Base-by-base conservation (phyloP, 208 protist genomes). In the Porcisia hertigi region DNA sequence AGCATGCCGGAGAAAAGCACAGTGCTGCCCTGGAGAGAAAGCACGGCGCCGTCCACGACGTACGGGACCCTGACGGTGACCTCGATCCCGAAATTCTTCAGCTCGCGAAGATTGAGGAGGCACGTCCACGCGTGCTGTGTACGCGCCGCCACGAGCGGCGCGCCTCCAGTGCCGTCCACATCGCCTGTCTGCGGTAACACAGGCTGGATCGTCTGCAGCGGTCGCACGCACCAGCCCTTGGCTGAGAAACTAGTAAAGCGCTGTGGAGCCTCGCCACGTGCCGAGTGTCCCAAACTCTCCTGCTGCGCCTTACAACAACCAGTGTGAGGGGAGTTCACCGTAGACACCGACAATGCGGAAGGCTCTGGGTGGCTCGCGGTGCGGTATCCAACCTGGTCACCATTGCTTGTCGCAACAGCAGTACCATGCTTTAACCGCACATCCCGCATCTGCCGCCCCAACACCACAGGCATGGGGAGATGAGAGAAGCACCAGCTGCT, bases 211-310 rank as follows among this genome's bases (percentile, higher is more conserved):
- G 39, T 64, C 30, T 76, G 83, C 69, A 92, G 55, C 1, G 84
- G 86, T 18, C 85, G 82, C 59, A 92, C 88, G 59, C 90, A 94
- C 88, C 88, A 92, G 36, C 84, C 82, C 30, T 77, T 77, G 45
- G 74, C 65, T 23, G 79, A 36, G 36, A 73, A 73, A 16, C 72
- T 69, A 25, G 45, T 41, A 12, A 65, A 47, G 16, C 23, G 49
- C 14, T 34, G 43, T 14, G 70, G 20, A 11, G 55, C 34, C 20
- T 59, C 49, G 20, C 30, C 34, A 41, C 67, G 60, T 41, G 58
- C 57, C 43, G 72, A 62, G n/a, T 57, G 25, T 25, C 72, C 72
- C 14, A 60, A 53, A 58, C 69, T 79, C 34, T 79, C 79, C 34
- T 55, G 59, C 69, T 69, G 73, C 3, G 75, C 64, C 69, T 76